Evolutionary conservation across 2,329 filamentous ascomycete species (phyloP).

Genomic region (Hypocrella siamensis): DNA sequence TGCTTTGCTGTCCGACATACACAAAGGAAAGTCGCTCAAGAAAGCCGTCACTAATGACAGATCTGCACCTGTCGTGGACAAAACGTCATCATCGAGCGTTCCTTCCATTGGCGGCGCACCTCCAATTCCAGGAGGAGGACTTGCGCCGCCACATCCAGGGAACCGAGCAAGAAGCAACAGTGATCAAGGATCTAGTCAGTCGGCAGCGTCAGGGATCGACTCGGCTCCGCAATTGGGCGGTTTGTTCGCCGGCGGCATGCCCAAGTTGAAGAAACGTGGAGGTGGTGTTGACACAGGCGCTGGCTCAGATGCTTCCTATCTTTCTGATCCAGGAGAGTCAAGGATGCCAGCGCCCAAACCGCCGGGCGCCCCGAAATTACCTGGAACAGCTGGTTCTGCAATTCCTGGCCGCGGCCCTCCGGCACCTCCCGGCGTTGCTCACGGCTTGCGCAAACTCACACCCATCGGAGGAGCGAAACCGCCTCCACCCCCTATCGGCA

Average conservation of each 20-base stretch:
- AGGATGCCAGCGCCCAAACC: slow-evolving; percentile 23
- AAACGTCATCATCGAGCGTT: slow-evolving; percentile 23
- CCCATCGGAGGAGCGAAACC: slow-evolving; percentile 13
- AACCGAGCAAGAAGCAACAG: slow-evolving; percentile 74
- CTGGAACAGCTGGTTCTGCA: slow-evolving; percentile 41
- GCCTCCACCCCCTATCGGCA: slow-evolving; percentile 64
- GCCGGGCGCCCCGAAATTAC: slow-evolving; percentile 42
- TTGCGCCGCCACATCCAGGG: slow-evolving; percentile 56
- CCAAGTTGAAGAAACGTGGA: slow-evolving; percentile 78
- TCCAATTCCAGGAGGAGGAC: slow-evolving; percentile 50
- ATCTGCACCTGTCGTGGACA: slow-evolving; percentile 55
- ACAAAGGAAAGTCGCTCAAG: slow-evolving; percentile 63
- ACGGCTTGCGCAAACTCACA: slow-evolving; percentile 44
- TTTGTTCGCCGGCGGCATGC: slow-evolving; percentile 86
- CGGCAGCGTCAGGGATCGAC: slow-evolving; percentile 27
- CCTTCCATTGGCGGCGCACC: slow-evolving; percentile 61
- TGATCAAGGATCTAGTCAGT: slow-evolving; percentile 42
- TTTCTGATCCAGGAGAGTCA: slow-evolving; percentile 54
- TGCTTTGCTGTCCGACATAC: slow-evolving; percentile 76
- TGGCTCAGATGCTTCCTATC: slow-evolving; percentile 48
- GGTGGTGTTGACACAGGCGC: slow-evolving; percentile 60
- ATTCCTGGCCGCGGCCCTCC: slow-evolving; percentile 31
- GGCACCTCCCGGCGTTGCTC: slow-evolving; percentile 25
- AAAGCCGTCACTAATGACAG: slow-evolving; percentile 87
- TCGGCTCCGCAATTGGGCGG: slow-evolving; percentile 65